Percentiles rank a stretch among this genome's conserved stretches.
These are phyloP conservation scores for Neonectria sp. DNA, from an alignment of 2,329 filamentous ascomycete genomes.

Conservation along the genomic window DNA sequence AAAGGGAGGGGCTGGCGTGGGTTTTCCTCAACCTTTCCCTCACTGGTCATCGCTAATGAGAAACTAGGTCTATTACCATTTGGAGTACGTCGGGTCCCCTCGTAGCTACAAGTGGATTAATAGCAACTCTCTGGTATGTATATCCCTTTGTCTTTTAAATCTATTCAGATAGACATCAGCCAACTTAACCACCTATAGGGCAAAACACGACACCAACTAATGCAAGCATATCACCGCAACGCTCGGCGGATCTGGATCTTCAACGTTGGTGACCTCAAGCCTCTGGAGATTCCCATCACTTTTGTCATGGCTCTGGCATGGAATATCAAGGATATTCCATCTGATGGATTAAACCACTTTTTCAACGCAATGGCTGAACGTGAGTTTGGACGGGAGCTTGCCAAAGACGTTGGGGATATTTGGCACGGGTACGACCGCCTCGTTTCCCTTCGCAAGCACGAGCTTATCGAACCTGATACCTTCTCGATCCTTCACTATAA, in stretches of 20 bases:
- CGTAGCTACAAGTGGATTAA: conserved; percentile 65
- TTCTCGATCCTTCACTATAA: conserved; percentile 72
- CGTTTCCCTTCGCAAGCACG: conserved; percentile 68
- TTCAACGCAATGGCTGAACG: conserved; percentile 62
- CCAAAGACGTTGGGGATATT: conserved; percentile 61
- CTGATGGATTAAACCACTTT: conserved; percentile 57
- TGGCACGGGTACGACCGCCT: conserved; percentile 65
- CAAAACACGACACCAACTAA: conserved; percentile 65
- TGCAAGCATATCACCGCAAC: conserved; percentile 63
- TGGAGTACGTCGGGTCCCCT: conserved; percentile 55
- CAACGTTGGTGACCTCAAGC: conserved; percentile 75
- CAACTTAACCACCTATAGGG: conserved; percentile 40
- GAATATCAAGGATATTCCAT: conserved; percentile 64
- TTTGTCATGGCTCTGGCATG: conserved; percentile 72
- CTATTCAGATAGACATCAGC: not conserved
- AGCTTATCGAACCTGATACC: conserved; percentile 68
- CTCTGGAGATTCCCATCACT: conserved; percentile 68
- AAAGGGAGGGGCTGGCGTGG: conserved; percentile 70
- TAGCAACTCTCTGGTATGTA: conserved; percentile 67
- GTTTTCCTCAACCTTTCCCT: not conserved
- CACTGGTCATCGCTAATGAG: too few relatives aligned
- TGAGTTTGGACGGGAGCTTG: conserved; percentile 62
- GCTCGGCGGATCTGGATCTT: conserved; percentile 73
- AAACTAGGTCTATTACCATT: conserved; percentile 63
- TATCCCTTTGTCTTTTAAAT: conserved; percentile 48